A percentile compares a stretch with the other conserved stretches of the same genome.
Evolutionary conservation across 305 asterid genomes (phyloP).

Genomic region (Fraxinus baroniana): DNA sequence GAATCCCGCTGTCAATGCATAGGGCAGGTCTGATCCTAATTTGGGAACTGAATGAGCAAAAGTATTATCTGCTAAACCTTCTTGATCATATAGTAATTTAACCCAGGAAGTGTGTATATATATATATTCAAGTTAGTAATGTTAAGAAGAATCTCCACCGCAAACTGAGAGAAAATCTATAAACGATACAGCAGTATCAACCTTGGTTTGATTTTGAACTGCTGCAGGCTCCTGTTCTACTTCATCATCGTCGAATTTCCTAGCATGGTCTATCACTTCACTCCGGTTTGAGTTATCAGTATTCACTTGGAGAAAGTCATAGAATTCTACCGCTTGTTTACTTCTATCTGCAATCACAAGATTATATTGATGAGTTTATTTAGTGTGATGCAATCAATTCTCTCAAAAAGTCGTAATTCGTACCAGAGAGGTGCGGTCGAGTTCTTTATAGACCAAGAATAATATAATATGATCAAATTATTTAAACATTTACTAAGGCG

Average conservation of each 20-base stretch:
- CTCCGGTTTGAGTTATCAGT: slow-evolving; percentile 51
- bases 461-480: background rate
- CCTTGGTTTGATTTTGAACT: background rate
- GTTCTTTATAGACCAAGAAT: background rate
- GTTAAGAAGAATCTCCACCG: slow-evolving; percentile 25
- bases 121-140: background rate
- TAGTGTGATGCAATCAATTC: background rate
- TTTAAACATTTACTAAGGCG: background rate
- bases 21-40: background rate
- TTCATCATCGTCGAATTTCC: slow-evolving; percentile 37
- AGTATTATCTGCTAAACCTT: background rate
- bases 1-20: background rate
- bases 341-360: slow-evolving; percentile 33
- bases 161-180: slow-evolving; percentile 56
- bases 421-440: background rate
- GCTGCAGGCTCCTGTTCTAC: slow-evolving; percentile 20
- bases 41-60: background rate
- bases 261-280: slow-evolving; percentile 50
- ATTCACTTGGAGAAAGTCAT: slow-evolving; percentile 68
- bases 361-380: background rate
- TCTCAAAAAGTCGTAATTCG: background rate
- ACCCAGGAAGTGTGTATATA: background rate
- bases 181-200: slow-evolving; percentile 18
- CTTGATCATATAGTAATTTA: background rate
- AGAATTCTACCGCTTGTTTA: slow-evolving; percentile 49